Evolutionary conservation across 495 filamentous ascomycete species (phyloP).

Genomic region (Astrothelium subdiscretum): DNA sequence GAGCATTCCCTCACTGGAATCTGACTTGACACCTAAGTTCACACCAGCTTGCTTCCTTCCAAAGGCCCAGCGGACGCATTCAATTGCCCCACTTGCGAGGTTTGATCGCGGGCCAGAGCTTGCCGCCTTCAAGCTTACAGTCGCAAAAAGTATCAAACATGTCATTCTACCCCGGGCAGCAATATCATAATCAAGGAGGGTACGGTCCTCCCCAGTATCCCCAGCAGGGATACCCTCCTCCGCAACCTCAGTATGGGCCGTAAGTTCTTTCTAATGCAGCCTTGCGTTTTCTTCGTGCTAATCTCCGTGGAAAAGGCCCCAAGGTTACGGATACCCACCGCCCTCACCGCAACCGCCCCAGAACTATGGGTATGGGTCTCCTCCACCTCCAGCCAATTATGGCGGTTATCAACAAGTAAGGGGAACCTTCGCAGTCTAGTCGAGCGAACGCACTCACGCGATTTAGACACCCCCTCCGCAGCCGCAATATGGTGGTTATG

Average conservation of each 20-base stretch:
- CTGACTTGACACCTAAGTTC: neutral
- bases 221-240: conserved; percentile 16
- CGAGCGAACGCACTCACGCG: neutral
- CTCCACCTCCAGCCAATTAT: conserved; percentile 13
- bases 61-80: too few species aligned
- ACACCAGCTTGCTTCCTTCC: too few species aligned
- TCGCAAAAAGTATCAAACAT: conserved; percentile 10
- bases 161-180: conserved; percentile 30
- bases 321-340: conserved; percentile 17
- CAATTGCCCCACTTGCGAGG: neutral
- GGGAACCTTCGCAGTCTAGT: neutral
- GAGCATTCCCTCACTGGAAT: neutral
- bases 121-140: neutral
- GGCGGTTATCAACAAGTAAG: conserved; percentile 8
- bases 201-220: conserved; percentile 19
- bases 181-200: conserved; percentile 18
- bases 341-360: conserved; percentile 27
- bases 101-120: neutral
- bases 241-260: conserved; percentile 14
- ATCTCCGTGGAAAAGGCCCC: conserved; percentile 13
- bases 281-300: conserved; percentile 4
- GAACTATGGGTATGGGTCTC: conserved; percentile 21
- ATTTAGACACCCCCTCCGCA: conserved; percentile 18
- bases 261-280: neutral
- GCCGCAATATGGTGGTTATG: conserved; percentile 22